Percentiles rank a stretch among this genome's conserved stretches.
phyloP scores from a whole-genome alignment of 768 basidiomycete genomes.

The Xerocomellus intermedius region DNA sequence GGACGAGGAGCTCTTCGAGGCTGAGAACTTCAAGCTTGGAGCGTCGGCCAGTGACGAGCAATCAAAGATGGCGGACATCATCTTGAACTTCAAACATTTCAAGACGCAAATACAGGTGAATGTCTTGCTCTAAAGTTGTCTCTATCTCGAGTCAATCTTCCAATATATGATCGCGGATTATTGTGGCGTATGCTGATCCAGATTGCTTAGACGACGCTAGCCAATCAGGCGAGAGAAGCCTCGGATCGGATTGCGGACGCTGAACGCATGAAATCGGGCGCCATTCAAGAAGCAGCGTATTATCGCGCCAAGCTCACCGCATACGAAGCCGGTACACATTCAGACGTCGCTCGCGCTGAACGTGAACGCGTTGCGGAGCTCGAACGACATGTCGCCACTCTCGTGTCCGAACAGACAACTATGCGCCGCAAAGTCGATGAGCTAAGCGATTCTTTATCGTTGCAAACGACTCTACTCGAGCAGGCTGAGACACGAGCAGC shows the following conservation, averaged over 20 bases:
- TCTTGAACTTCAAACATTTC: slow-evolving; percentile 84
- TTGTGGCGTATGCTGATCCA: slow-evolving; percentile 9
- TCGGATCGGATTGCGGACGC: slow-evolving; percentile 80
- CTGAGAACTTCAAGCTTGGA: slow-evolving; percentile 34
- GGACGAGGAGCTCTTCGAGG: slow-evolving; percentile 49
- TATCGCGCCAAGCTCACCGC: slow-evolving; percentile 94
- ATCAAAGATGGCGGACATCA: slow-evolving; percentile 61
- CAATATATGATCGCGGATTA: neutral
- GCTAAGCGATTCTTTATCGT: slow-evolving; percentile 66
- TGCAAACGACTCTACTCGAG: slow-evolving; percentile 74
- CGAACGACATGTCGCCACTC: slow-evolving; percentile 63
- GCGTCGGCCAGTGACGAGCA: slow-evolving; percentile 40
- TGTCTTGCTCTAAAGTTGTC: neutral
- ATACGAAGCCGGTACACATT: slow-evolving; percentile 65
- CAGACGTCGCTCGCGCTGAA: slow-evolving; percentile 70
- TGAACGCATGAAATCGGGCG: slow-evolving; percentile 71
- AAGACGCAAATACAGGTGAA: slow-evolving; percentile 83
- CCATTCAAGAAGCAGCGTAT: slow-evolving; percentile 91
- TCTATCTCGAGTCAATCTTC: neutral
- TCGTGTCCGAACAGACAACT: slow-evolving; percentile 59
- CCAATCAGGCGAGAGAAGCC: slow-evolving; percentile 70
- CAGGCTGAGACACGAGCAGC: slow-evolving; percentile 76
- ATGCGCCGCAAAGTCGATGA: slow-evolving; percentile 74
- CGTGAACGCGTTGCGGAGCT: slow-evolving; percentile 73
- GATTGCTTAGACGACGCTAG: slow-evolving; percentile 56